phyloP scores from a whole-genome alignment of 2,329 filamentous ascomycete species.

The Leptodontidium sp. region DNA sequence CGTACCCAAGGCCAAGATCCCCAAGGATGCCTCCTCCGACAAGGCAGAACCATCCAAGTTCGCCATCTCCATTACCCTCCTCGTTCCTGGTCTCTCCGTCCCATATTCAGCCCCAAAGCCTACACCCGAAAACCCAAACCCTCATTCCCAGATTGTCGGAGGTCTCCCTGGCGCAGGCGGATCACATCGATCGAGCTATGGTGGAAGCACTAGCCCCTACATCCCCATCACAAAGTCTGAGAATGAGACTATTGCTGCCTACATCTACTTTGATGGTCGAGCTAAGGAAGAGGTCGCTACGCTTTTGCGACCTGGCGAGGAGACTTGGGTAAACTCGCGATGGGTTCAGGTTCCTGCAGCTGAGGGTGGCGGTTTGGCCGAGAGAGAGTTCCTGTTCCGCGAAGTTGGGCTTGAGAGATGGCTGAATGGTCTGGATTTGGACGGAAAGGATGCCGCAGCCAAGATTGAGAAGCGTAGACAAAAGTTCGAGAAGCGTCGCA shows the following conservation, averaged over 20 bases:
- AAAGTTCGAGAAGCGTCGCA: conserved; percentile 76
- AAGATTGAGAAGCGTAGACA: conserved; percentile 88
- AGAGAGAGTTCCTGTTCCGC: conserved; percentile 95
- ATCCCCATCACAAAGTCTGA: conserved; percentile 90
- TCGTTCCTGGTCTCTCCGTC: conserved; percentile 87
- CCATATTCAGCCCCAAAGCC: conserved; percentile 92
- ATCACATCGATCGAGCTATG: conserved; percentile 59
- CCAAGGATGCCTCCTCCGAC: conserved; percentile 65
- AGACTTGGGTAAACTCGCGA: conserved; percentile 98
- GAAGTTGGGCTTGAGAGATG: conserved; percentile 96
- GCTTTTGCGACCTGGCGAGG: conserved; percentile 87
- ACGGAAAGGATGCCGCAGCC: conserved; percentile 89
- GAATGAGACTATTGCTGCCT: conserved; percentile 97
- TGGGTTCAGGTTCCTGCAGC: conserved; percentile 95
- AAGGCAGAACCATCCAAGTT: conserved; percentile 95
- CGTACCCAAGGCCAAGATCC: conserved; percentile 86
- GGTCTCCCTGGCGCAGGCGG: conserved; percentile 64
- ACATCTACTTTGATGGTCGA: conserved; percentile 98
- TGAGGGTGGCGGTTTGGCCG: conserved; percentile 92
- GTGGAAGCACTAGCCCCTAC: conserved; percentile 78
- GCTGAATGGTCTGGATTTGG: conserved; percentile 95
- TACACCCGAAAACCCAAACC: conserved; percentile 77
- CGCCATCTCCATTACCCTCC: conserved; percentile 95
- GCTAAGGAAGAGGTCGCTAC: conserved; percentile 97
- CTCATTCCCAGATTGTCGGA: conserved; percentile 83